phyloP scores from a whole-genome alignment of 192 early-diverging fungal species.

The Coemansia sp. region DNA sequence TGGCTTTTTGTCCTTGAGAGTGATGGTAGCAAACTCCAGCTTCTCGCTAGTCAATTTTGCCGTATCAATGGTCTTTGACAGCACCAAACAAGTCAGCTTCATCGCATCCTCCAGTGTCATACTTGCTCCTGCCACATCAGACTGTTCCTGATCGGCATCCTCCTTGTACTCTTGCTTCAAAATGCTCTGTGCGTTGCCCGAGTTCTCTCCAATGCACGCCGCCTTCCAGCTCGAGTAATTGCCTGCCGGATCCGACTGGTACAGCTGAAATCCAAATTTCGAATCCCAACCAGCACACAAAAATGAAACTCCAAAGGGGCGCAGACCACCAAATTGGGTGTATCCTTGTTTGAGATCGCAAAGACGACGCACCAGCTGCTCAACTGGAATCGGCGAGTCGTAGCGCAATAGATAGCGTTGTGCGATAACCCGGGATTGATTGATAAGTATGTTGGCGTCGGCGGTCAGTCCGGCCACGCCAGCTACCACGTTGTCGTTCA shows the following conservation, averaged over 20 bases:
- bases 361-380: slow-evolving; percentile 91
- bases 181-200: slow-evolving; percentile 83
- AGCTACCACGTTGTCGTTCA: slow-evolving; percentile 89
- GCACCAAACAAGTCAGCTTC: slow-evolving; percentile 85
- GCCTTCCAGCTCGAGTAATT: slow-evolving; percentile 99
- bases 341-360: slow-evolving; percentile 99
- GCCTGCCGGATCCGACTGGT: slow-evolving; percentile 97
- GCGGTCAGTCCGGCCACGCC: slow-evolving; percentile 96
- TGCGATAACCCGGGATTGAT: slow-evolving; percentile 80
- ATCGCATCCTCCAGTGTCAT: slow-evolving; percentile 85
- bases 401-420: slow-evolving; percentile 85
- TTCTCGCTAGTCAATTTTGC: slow-evolving; percentile 90
- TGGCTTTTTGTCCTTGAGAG: slow-evolving; percentile 45
- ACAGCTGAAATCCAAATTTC: slow-evolving; percentile 91
- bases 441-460: slow-evolving; percentile 95
- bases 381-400: slow-evolving; percentile 89
- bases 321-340: slow-evolving; percentile 96
- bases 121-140: slow-evolving; percentile 4
- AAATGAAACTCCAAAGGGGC: slow-evolving; percentile 98
- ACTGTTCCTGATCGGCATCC: slow-evolving; percentile 8
- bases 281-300: slow-evolving; percentile 94
- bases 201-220: slow-evolving; percentile 95
- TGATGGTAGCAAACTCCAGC: slow-evolving; percentile 86
- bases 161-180: slow-evolving; percentile 99
- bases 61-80: slow-evolving; percentile 96